phyloP scores from a whole-genome alignment of 371 early-diverging fungal genomes.

The Nosema muscidifuracis region DNA sequence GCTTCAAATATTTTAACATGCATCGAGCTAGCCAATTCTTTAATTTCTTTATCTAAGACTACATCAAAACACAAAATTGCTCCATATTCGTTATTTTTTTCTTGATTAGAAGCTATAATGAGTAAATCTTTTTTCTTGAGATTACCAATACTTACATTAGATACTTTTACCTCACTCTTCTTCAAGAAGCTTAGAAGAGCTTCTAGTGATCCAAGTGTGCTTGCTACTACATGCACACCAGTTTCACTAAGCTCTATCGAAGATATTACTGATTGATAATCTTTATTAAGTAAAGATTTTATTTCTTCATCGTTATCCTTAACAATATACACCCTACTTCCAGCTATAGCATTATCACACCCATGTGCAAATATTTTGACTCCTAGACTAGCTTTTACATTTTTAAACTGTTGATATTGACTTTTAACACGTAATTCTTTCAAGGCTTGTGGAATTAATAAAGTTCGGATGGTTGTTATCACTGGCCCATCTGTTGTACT shows the following conservation, averaged over 20 bases:
- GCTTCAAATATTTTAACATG: constrained; percentile 88
- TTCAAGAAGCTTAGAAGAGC: constrained; percentile 90
- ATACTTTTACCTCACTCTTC: constrained; percentile 83
- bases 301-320: constrained; percentile 83
- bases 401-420: constrained; percentile 82
- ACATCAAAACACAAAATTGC: constrained; percentile 97
- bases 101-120: constrained; percentile 81
- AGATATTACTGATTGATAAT: constrained; percentile 46
- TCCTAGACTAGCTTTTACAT: constrained; percentile 91
- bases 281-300: constrained; percentile 78
- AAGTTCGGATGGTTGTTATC: constrained; percentile 79
- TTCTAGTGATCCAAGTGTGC: constrained; percentile 95
- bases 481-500: constrained; percentile 95
- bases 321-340: constrained; percentile 82
- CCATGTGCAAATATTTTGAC: constrained; percentile 90
- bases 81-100: constrained; percentile 75
- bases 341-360: constrained; percentile 94
- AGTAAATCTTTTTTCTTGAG: constrained; percentile 94
- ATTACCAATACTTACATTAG: constrained; percentile 91
- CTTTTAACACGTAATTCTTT: constrained; percentile 80
- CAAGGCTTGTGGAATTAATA: constrained; percentile 95
- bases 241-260: constrained; percentile 43
- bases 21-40: constrained; percentile 77
- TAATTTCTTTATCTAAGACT: constrained; percentile 86
- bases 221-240: constrained; percentile 97